Base-by-base conservation (phyloP, 2,329 filamentous ascomycete genomes). In the Fusarium musae region DNA sequence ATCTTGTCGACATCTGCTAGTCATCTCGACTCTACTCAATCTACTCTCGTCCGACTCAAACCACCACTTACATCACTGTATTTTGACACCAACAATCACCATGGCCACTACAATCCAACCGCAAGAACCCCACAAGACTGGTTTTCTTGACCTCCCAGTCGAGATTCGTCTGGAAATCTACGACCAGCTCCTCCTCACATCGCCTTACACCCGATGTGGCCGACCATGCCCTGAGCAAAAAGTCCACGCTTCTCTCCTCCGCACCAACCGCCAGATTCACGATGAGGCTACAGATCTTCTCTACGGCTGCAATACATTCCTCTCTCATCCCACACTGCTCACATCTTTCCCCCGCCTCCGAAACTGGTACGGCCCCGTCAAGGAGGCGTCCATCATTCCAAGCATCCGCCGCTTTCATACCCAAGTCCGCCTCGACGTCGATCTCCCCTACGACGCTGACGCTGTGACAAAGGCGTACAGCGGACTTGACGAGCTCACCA, bases 81-180 rank as follows among this genome's bases (percentile, higher is more conserved):
- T 26, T 37, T 37, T 47, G 32, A 43, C 34, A 42, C 49, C 32
- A 69, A 62, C 44, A 56, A 50, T 47, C 69, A 77, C 57, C 64
- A 78, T 78, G 76, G 67, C 75, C 57, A 43, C 68, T 30, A 44
- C 66, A 63, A 66, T 70, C 42, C 70, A 71, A 59, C 70, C 67
- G 58, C 70, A 70, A 56, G 60, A 63, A 39, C 65, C 60, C 39
- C 73, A 61, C 19, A 74, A 67, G 49, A 78, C 75, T 23, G 68
- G 73, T 54, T 77, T 87, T 70, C 80, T 87, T 43, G 78, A 79
- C 59, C 80, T 87, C 30, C 84, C 85, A 39, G 73, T 83, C 53
- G 85, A 87, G 75, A 80, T 87, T 73, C 85, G 85, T 43, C 81
- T 85, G 63, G 81, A 86, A 61, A 84, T 87, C 70, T 86, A 86